Percentiles rank a stretch among this genome's conserved stretches.
These are phyloP conservation scores for Saturnispora diversa DNA, from an alignment of 805 yeast genomes.

Conservation along the genomic window DNA sequence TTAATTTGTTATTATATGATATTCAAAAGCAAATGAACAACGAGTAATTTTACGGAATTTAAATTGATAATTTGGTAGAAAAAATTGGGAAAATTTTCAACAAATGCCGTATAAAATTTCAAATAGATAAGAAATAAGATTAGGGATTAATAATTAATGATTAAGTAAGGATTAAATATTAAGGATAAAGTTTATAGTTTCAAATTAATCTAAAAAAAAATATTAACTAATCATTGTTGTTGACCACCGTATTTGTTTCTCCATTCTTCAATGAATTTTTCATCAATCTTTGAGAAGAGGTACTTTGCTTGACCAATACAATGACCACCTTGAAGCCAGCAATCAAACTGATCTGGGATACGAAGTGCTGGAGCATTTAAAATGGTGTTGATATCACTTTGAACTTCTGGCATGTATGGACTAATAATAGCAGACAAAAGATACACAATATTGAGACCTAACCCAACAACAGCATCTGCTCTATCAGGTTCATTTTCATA, in stretches of 20 bases:
- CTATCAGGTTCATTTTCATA: slow-evolving; percentile 67
- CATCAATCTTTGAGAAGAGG: slow-evolving; percentile 87
- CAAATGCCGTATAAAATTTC: no score
- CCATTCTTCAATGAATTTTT: slow-evolving; percentile 80
- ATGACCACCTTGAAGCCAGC: slow-evolving; percentile 71
- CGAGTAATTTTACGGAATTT: no score
- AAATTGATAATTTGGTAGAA: no score
- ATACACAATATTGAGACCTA: slow-evolving; percentile 83
- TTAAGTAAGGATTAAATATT: no score
- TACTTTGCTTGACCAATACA: slow-evolving; percentile 86
- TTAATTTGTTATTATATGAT: no score
- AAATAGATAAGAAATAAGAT: no score
- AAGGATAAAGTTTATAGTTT: no score
- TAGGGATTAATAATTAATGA: no score
- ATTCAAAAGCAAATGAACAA: no score
- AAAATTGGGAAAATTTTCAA: no score
- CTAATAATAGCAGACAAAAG: slow-evolving; percentile 71
- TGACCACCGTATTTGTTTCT: slow-evolving; percentile 80
- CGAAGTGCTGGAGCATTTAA: slow-evolving; percentile 73
- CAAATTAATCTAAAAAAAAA: no score
- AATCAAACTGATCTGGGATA: slow-evolving; percentile 68
- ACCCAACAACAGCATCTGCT: slow-evolving; percentile 87
- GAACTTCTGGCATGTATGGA: slow-evolving; percentile 88
- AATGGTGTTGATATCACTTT: slow-evolving; percentile 62
- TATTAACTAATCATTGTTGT: slow-evolving; percentile 28